Evolutionary conservation across 352 stramenopile genomes (phyloP), one percentile per base, ranked within the genome.

Genomic region (Phytophthora aleatoria): DNA sequence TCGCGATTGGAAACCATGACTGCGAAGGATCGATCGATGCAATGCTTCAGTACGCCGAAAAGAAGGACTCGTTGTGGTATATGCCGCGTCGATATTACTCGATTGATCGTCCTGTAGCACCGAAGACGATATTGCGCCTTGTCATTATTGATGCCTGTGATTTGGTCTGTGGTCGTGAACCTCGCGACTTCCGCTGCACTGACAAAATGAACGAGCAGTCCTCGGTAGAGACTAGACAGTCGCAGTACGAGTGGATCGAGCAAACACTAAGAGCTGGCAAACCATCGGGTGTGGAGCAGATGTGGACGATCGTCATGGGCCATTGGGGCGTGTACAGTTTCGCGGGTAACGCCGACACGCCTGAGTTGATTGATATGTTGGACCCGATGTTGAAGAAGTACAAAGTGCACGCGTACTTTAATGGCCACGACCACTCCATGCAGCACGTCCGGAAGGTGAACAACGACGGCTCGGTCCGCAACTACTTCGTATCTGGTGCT

Each of bases 1-100:
- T 96, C 64, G 89, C 80, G 84, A 89, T 96, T 41, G 87, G 87
- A 28, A 96, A 96, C 58, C 87, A 96, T 52, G 87, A 96, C 69
- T 96, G 87, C 45, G 87, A 96, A 77, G 87, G 85, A 51, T 92
- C 79, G 10, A 81, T 96, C 41, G 69, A 85, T 33, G 83, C 85
- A 10, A 94, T 94, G 85, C 81, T 94, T 11, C 54, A 85, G 60
- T 96, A 96, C 49, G 84, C 87, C 0, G 68, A 75, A 45, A 74
- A 83, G 33, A 84, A 87, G 45, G 63, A 84, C 39, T 91, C 83
- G 35, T 43, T 90, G 35, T 96, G 87, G 87, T 88, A 91, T 61
- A 86, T 96, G 50, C 87, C 87, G 1, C 70, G 75, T 10, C 76
- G 85, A 53, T 95, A 93, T 65, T 95, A 95, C 72, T 78, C 71